Conservation (phyloP, 2,329 filamentous ascomycete species). For the Aspergillus sergii region DNA sequence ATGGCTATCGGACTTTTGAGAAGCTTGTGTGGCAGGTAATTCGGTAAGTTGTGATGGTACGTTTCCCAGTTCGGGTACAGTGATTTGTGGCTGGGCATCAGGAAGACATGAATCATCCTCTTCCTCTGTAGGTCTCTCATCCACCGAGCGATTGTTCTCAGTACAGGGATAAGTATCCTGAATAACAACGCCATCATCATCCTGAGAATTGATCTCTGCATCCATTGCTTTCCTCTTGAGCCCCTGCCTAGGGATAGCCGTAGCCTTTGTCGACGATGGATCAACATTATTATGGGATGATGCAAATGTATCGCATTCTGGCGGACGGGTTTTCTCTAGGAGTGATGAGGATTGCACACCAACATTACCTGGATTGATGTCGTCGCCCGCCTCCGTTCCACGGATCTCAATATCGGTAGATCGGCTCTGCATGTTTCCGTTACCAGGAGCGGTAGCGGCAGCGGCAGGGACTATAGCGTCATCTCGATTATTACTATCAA, state of each 20-base stretch:
- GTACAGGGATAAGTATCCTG: neutral
- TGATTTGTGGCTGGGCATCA: constrained; percentile 30
- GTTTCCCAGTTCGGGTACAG: constrained; percentile 13
- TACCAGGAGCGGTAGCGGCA: neutral
- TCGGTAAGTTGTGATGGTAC: constrained; percentile 8
- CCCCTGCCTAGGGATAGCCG: neutral
- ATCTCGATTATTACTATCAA: neutral
- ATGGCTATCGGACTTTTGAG: constrained; percentile 15
- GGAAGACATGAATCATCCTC: constrained; percentile 16
- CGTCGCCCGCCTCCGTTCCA: too few relatives aligned
- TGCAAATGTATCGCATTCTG: neutral
- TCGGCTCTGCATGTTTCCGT: neutral
- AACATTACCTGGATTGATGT: neutral
- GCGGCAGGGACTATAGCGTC: neutral
- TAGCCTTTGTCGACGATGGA: neutral
- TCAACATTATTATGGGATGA: neutral
- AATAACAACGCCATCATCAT: neutral
- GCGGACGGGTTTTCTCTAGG: neutral
- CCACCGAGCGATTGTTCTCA: constrained; percentile 4
- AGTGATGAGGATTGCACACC: neutral
- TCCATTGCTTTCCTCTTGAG: constrained; percentile 1
- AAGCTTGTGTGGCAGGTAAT: constrained; percentile 2
- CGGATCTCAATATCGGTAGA: neutral
- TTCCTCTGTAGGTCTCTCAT: neutral
- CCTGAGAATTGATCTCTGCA: neutral